phyloP scores from a whole-genome alignment of 352 stramenopile genomes.

The Pythium brachiatum region DNA sequence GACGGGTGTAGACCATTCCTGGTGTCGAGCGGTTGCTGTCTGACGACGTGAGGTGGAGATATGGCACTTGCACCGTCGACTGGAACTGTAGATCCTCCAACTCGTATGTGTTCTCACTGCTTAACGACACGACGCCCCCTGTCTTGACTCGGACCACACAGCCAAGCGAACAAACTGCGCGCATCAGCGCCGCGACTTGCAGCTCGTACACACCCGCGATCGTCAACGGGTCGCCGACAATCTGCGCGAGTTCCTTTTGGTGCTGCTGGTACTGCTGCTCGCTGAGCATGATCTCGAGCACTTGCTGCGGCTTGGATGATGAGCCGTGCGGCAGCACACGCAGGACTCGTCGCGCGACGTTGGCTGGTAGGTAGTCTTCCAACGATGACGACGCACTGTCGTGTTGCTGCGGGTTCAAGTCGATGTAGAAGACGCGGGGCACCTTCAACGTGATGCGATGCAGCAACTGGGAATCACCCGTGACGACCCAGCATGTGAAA shows the following conservation, averaged over 20 bases:
- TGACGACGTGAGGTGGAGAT: conserved; percentile 46
- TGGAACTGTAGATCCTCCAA: conserved; percentile 72
- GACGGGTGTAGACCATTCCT: conserved; percentile 27
- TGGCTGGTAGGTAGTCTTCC: conserved; percentile 18
- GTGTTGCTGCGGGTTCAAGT: conserved; percentile 50
- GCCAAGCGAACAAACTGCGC: conserved; percentile 90
- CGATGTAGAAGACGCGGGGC: conserved; percentile 64
- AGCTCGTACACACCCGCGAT: conserved; percentile 94
- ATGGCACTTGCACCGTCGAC: conserved; percentile 60
- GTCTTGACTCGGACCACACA: conserved; percentile 71
- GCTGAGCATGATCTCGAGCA: conserved; percentile 68
- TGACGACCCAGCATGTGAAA: conserved; percentile 96
- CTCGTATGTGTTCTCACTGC: conserved; percentile 43
- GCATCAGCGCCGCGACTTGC: conserved; percentile 87
- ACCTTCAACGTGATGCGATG: conserved; percentile 74
- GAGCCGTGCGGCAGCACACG: conserved; percentile 56
- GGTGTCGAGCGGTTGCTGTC: neutral
- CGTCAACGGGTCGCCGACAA: conserved; percentile 70
- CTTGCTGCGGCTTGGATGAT: conserved; percentile 45
- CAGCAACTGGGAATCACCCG: conserved; percentile 68
- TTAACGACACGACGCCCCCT: neutral
- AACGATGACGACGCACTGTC: conserved; percentile 37
- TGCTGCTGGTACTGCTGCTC: conserved; percentile 72
- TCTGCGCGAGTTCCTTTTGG: conserved; percentile 71
- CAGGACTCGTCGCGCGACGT: conserved; percentile 46